Evolutionary conservation across 371 early-diverging fungal species (phyloP), one percentile per base, ranked within the genome.

Genomic region (Nematocida displodere): DNA sequence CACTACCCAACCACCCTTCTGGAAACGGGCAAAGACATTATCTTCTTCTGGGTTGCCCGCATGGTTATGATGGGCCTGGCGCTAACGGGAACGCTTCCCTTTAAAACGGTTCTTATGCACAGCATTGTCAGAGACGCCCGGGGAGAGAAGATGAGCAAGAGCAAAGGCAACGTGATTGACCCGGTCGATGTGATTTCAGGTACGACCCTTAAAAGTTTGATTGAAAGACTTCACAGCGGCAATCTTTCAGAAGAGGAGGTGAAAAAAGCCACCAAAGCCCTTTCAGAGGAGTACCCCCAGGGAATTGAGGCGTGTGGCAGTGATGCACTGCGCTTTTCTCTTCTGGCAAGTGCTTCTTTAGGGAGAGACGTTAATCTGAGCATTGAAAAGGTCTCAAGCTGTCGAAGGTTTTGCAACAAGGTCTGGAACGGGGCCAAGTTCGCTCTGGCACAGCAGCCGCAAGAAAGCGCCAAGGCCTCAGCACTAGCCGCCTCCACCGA

Each of bases 11-110:
- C 90, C 46, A 83, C 89, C 3, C 77, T 98, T 29, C 85, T 96
- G 33, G 99, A 99, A 85, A 99, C 97, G 63, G 99, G 99, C 20
- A 89, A 89, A 88, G 99, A 99, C 85, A 99, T 99, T 85, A 81
- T 99, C 64, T 97, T 97, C 89, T 97, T 95, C 88, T 98, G 99
- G 99, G 96, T 97, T 40, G 97, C 96, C 2, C 88, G 99, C 77
- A 99, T 99, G 99, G 94, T 95, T 39, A 96, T 99, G 97, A 82
- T 97, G 64, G 91, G 94, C 78, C 88, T 92, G 66, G 90, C 94
- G 81, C 84, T 97, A 64, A 93, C 94, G 2, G 94, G 92, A 26
- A 81, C 90, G 79, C 88, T 91, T 37, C 99, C 99, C 11, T 99
- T 99, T 85, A 87, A 88, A 46, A 64, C 61, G 44, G 83, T 86